Evolutionary conservation across 352 stramenopile species (phyloP).

Genomic region (Lagenidium sp.): DNA sequence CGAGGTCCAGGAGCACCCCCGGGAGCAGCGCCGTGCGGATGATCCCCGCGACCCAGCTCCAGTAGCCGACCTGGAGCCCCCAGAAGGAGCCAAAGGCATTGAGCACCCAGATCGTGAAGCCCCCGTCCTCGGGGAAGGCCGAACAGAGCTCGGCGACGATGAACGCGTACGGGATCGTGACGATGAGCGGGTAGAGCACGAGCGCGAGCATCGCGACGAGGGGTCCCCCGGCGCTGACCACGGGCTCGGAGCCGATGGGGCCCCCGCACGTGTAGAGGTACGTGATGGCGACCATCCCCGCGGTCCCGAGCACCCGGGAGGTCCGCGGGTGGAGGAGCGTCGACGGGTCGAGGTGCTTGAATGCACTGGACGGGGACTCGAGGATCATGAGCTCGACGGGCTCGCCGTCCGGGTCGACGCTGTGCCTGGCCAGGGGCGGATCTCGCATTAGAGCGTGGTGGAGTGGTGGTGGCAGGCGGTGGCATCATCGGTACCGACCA

Average conservation of each 20-base stretch:
- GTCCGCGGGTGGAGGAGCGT: constrained; percentile 2
- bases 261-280: constrained; percentile 19
- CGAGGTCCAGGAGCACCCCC: constrained; percentile 26
- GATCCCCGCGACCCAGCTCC: constrained; percentile 67
- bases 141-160: constrained; percentile 85
- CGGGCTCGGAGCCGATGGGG: constrained; percentile 14
- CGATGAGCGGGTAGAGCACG: constrained; percentile 72
- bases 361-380: constrained; percentile 12
- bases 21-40: constrained; percentile 33
- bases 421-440: no score
- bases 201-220: constrained; percentile 68
- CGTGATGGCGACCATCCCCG: constrained; percentile 19
- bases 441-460: no score
- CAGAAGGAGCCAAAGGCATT: constrained; percentile 82
- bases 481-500: no score
- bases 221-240: constrained; percentile 16
- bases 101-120: constrained; percentile 82
- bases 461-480: neutral
- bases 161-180: constrained; percentile 73
- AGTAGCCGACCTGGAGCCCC: constrained; percentile 53
- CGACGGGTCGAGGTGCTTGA: constrained; percentile 15
- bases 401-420: constrained; percentile 12
- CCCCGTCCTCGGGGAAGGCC: constrained; percentile 69
- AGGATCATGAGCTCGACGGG: constrained; percentile 25
- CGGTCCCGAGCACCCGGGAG: constrained; percentile 16